These are phyloP conservation scores for Globomyces pollinis-pini DNA, from an alignment of 192 early-diverging fungal species.

Conservation along the genomic window DNA sequence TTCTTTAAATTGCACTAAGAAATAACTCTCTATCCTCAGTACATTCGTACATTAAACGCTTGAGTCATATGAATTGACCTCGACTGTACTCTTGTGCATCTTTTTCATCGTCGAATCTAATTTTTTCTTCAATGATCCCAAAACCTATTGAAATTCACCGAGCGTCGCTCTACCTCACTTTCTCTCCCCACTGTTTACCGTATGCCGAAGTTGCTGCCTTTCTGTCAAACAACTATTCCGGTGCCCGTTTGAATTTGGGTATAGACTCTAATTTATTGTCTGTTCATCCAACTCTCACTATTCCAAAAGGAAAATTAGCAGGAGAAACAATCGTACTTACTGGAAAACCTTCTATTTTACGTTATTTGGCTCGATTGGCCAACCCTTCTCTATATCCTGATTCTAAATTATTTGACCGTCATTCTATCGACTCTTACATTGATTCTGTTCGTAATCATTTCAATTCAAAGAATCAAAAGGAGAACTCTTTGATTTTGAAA, in stretches of 20 bases:
- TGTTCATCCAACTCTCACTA: not conserved
- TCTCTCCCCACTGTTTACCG: slow-evolving; percentile 16
- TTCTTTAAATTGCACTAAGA: too few relatives aligned
- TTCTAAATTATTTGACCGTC: not conserved
- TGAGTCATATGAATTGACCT: too few relatives aligned
- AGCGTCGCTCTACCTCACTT: slow-evolving; percentile 14
- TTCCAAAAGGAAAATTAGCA: slow-evolving; percentile 15
- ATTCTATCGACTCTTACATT: not conserved
- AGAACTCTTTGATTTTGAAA: not conserved
- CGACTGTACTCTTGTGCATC: too few relatives aligned
- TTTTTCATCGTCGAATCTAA: too few relatives aligned
- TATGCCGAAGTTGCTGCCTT: slow-evolving; percentile 17
- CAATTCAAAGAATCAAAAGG: not conserved
- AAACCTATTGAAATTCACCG: not conserved
- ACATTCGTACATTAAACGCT: too few relatives aligned
- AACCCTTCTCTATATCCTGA: not conserved
- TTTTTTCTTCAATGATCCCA: too few relatives aligned
- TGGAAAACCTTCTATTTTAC: slow-evolving; percentile 18
- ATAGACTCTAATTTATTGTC: slow-evolving; percentile 10
- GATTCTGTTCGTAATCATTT: not conserved
- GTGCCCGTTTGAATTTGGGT: slow-evolving; percentile 10
- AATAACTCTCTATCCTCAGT: too few relatives aligned
- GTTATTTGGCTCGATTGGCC: slow-evolving; percentile 15
- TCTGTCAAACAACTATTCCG: not conserved
- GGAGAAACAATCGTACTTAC: not conserved